Percentiles rank a stretch among this genome's conserved stretches.
phyloP scores from a whole-genome alignment of 23 red algal genomes.

The Cyanidiococcus yangmingshanensis region DNA sequence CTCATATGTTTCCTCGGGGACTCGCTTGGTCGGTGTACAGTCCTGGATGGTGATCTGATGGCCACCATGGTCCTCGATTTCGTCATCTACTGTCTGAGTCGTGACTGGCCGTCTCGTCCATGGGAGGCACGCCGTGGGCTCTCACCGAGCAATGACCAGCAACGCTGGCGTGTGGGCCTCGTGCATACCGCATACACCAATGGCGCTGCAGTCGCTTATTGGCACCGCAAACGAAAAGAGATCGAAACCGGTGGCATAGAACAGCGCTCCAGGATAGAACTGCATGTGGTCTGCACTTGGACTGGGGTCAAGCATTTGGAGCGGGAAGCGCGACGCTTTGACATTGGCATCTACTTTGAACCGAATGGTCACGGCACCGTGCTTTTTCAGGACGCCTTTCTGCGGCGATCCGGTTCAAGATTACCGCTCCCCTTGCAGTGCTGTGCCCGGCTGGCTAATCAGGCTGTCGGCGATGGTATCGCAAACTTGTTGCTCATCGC shows the following conservation, averaged over 20 bases:
- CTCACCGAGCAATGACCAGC: background rate
- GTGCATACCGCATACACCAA: constrained; percentile 93
- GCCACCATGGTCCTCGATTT: constrained; percentile 39
- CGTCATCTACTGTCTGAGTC: constrained; percentile 8
- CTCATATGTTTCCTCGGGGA: constrained; percentile 36
- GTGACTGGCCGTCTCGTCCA: background rate
- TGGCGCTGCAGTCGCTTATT: constrained; percentile 49
- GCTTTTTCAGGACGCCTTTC: constrained; percentile 39
- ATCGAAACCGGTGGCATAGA: background rate
- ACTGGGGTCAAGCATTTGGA: constrained; percentile 95
- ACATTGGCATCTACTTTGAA: constrained; percentile 97
- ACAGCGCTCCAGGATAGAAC: background rate
- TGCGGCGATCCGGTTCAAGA: background rate
- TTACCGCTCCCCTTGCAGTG: constrained; percentile 25
- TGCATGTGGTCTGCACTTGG: constrained; percentile 52
- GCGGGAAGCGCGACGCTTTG: constrained; percentile 45
- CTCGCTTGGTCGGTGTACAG: background rate
- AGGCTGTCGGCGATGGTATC: constrained; percentile 89
- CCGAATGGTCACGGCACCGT: constrained; percentile 98
- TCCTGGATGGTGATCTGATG: constrained; percentile 67
- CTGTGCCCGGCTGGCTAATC: constrained; percentile 61
- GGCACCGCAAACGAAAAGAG: constrained; percentile 16
- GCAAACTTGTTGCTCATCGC: constrained; percentile 65
- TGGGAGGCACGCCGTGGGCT: background rate
- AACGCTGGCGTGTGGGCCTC: constrained; percentile 39